Conservation (phyloP, 768 basidiomycete genomes). For the Pisolithus microcarpus region DNA sequence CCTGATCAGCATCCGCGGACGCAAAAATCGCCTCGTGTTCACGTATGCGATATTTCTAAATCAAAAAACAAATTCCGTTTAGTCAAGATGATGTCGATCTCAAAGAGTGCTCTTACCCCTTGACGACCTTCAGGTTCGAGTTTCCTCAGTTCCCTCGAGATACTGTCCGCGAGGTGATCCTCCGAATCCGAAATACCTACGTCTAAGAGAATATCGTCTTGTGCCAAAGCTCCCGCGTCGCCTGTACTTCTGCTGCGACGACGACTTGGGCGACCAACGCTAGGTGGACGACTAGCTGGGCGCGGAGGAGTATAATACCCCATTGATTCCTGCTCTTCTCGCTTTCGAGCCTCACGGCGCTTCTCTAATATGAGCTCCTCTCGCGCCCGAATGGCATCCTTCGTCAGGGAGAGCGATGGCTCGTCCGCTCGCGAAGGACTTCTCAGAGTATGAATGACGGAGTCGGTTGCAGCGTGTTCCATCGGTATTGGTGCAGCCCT, state of each 20-base stretch:
- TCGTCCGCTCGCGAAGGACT: slow-evolving; percentile 26
- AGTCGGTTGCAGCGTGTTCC: slow-evolving; percentile 50
- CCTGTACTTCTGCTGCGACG: slow-evolving; percentile 75
- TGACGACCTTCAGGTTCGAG: slow-evolving; percentile 31
- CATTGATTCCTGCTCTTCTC: slow-evolving; percentile 42
- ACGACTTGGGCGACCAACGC: slow-evolving; percentile 44
- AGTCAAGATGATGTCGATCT: slow-evolving; percentile 2
- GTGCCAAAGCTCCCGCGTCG: slow-evolving; percentile 48
- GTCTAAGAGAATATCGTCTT: slow-evolving; percentile 30
- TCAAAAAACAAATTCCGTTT: not conserved
- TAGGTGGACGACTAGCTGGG: slow-evolving; percentile 17
- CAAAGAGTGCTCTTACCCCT: slow-evolving; percentile 15
- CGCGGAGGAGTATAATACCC: slow-evolving; percentile 28
- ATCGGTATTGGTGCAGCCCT: slow-evolving; percentile 24
- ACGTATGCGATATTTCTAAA: slow-evolving; percentile 73
- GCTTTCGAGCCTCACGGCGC: slow-evolving; percentile 51
- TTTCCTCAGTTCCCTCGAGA: slow-evolving; percentile 66
- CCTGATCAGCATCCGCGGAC: slow-evolving; percentile 60
- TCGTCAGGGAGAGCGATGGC: slow-evolving; percentile 41
- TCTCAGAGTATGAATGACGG: slow-evolving; percentile 27
- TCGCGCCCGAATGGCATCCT: slow-evolving; percentile 57
- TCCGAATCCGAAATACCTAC: slow-evolving; percentile 35
- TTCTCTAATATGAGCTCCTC: slow-evolving; percentile 69
- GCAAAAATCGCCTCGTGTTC: slow-evolving; percentile 81
- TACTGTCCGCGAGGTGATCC: slow-evolving; percentile 58